Percentiles rank a stretch among this genome's conserved stretches.
phyloP scores from a whole-genome alignment of 2,329 filamentous ascomycete genomes.

The Monosporascus sp. region DNA sequence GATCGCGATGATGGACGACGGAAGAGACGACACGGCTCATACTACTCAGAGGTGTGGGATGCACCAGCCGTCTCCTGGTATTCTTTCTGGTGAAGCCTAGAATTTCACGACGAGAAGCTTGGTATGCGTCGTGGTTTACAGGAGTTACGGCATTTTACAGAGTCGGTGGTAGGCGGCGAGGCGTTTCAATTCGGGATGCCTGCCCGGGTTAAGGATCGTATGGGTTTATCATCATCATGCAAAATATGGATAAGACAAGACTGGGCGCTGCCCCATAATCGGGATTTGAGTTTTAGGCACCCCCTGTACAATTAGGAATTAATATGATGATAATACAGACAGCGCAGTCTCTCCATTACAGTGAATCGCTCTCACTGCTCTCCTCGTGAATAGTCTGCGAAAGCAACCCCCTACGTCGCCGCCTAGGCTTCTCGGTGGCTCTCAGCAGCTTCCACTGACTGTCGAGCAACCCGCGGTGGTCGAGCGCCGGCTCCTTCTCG shows the following conservation, averaged over 20 bases:
- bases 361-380: slow-evolving; percentile 52
- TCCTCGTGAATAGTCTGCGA: slow-evolving; percentile 68
- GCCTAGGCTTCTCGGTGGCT: slow-evolving; percentile 28
- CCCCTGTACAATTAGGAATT: background rate
- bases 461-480: slow-evolving; percentile 15
- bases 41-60: background rate
- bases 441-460: slow-evolving; percentile 21
- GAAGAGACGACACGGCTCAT: background rate
- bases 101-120: background rate
- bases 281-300: background rate
- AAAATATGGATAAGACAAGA: background rate
- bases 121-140: background rate
- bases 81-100: background rate
- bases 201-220: background rate
- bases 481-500: background rate
- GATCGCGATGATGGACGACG: slow-evolving; percentile 5
- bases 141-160: background rate
- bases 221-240: background rate
- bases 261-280: background rate
- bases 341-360: slow-evolving; percentile 2
- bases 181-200: background rate
- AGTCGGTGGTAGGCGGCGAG: background rate
- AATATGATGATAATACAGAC: background rate
- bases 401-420: slow-evolving; percentile 45
- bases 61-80: background rate